Evolutionary conservation across 2,329 filamentous ascomycete species (phyloP).

Genomic region (Claviceps maximensis): DNA sequence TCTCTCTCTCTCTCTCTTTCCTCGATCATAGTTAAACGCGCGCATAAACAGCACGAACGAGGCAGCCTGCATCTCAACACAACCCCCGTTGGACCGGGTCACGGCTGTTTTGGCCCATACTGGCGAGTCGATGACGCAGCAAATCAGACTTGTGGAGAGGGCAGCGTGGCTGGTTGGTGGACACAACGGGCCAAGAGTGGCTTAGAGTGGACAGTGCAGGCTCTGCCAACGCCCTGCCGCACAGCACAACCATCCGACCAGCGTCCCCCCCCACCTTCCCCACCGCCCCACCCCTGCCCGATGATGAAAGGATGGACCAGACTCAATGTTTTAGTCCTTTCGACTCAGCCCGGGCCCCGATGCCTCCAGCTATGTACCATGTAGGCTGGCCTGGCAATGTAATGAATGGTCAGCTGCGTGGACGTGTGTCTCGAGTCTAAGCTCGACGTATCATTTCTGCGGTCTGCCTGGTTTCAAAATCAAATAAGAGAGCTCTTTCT

Average conservation of each 20-base stretch:
- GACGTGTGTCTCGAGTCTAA: not conserved
- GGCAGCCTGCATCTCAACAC: not conserved
- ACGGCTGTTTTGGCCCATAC: not conserved
- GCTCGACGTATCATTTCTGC: not conserved
- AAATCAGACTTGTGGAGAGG: constrained; percentile 8
- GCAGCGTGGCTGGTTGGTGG: constrained; percentile 11
- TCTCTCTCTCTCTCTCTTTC: no score
- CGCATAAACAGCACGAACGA: not conserved
- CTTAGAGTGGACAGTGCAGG: not conserved
- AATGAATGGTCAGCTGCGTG: not conserved
- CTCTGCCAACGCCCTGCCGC: not conserved
- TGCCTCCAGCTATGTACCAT: no score
- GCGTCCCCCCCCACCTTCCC: no score
- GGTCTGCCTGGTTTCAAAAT: not conserved
- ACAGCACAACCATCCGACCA: not conserved
- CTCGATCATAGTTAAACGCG: not conserved
- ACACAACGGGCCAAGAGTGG: constrained; percentile 1
- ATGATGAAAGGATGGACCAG: not conserved
- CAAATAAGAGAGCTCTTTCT: not conserved
- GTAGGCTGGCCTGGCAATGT: not conserved
- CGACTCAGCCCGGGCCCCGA: not conserved
- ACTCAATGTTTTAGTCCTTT: no score
- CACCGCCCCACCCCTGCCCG: no score
- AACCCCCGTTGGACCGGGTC: no score
- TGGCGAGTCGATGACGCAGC: constrained; percentile 23